phyloP scores from a whole-genome alignment of 2,329 filamentous ascomycete species.

The Peltaster fructicola region DNA sequence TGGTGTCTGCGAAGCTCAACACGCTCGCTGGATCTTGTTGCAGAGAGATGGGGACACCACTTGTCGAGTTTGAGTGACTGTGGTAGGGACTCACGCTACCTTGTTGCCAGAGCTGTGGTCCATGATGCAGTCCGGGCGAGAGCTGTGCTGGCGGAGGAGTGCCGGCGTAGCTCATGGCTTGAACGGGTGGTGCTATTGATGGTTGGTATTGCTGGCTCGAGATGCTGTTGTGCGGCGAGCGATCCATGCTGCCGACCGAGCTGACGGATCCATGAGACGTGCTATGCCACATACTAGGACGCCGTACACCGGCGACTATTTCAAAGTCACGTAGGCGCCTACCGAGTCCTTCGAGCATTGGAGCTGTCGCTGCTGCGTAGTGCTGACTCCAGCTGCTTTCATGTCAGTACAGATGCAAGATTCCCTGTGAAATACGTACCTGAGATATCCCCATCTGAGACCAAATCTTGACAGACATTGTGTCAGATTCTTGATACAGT shows the following conservation, averaged over 20 bases:
- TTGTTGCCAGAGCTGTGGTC: conserved; percentile 6
- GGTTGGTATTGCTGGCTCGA: conserved; percentile 1
- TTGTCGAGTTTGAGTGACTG: neutral
- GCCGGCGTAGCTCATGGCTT: conserved; percentile 3
- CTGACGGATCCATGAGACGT: conserved; percentile 9
- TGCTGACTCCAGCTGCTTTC: conserved; percentile 28
- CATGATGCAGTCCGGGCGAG: conserved; percentile 6
- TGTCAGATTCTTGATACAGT: conserved; percentile 30
- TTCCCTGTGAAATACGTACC: conserved; percentile 7
- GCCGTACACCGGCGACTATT: conserved; percentile 6
- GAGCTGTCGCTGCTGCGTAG: conserved; percentile 27
- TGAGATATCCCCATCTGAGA: conserved; percentile 30
- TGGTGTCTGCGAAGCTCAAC: conserved; percentile 7
- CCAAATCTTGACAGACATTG: conserved; percentile 29
- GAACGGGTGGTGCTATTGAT: conserved; percentile 5
- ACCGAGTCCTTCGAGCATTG: conserved; percentile 24
- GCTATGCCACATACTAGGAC: conserved; percentile 14
- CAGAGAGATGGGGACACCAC: neutral
- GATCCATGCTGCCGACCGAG: conserved; percentile 12
- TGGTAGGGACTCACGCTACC: conserved; percentile 2
- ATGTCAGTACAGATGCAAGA: conserved; percentile 3
- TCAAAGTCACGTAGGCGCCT: conserved; percentile 20
- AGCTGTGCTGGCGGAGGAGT: conserved; percentile 7
- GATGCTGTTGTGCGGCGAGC: conserved; percentile 6
- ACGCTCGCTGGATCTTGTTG: conserved; percentile 7